Base-by-base conservation (phyloP, 148 eudicot species). In the Chenopodium quinoa region DNA sequence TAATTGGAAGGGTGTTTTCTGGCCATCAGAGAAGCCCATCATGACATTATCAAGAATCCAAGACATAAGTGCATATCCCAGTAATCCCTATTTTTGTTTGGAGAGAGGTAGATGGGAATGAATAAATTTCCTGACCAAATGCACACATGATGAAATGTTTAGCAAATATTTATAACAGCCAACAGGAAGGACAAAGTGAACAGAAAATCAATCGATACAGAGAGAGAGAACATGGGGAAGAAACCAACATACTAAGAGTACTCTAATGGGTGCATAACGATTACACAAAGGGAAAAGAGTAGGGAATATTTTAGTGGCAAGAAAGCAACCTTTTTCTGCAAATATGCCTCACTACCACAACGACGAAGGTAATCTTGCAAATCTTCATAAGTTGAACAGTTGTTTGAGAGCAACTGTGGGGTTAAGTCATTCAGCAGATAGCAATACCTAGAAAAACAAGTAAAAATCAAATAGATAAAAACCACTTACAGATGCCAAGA, bases 321-420 rank as follows among this genome's bases (percentile, higher is more conserved):
- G 70, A 67, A 74, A 69, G 64, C 9, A 4, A 96, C 99, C 94
- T 90, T 87, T 89, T 96, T 96, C 83, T 87, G 91, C 75, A 92
- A 50, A 84, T 96, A 96, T 48, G 98, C 99, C 80, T 96, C 98
- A 82, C 98, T 90, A 62, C 99, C 99, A 86, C 94, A 88, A 78
- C 87, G 85, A 75, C 67, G 97, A 83, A 96, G 97, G 78, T 88
- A 94, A 83, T 86, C 85, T 82, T 78, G 90, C 86, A 96, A 73
- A 76, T 92, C 99, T 65, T 94, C 94, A 62, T 90, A 91, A 78
- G 82, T 86, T 75, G 94, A 89, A 79, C 93, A 90, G 68, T 88
- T 90, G 63, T 82, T 85, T 31, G 84, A 85, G 80, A 96, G 83
- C 82, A 90, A 81, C 82, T 92, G 93, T 14, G 98, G 93, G 72